Percentiles rank a stretch among this genome's conserved stretches.
Evolutionary conservation across 495 filamentous ascomycete genomes (phyloP).

Genomic region (Aspergillus kassunensis): DNA sequence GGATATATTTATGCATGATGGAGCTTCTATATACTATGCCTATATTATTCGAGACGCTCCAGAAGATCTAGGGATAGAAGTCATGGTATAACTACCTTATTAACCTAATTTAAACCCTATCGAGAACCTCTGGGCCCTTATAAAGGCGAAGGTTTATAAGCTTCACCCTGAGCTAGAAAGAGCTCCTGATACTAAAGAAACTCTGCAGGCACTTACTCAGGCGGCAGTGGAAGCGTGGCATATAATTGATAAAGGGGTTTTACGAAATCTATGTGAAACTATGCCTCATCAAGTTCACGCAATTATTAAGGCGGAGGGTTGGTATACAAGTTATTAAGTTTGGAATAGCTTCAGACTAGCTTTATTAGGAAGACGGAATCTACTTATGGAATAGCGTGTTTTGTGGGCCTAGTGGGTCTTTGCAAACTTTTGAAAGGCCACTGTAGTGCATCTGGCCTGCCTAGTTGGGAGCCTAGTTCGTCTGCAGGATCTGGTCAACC

Average conservation of each 20-base stretch:
- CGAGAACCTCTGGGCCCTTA: background rate
- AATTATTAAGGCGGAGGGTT: background rate
- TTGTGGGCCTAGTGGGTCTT: background rate
- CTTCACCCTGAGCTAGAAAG: background rate
- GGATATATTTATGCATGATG: constrained; percentile 4
- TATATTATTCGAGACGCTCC: background rate
- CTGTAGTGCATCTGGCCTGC: too few relatives aligned
- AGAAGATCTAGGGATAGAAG: background rate
- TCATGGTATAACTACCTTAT: background rate
- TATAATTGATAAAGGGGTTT: background rate
- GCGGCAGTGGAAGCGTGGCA: constrained; percentile 1
- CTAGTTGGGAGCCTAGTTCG: too few relatives aligned
- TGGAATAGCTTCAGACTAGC: background rate
- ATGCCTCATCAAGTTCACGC: constrained; percentile 1
- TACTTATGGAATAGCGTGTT: background rate
- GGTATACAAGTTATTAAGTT: background rate
- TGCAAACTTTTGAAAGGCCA: background rate
- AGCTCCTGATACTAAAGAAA: background rate
- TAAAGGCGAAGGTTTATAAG: constrained; percentile 1
- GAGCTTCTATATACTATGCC: background rate
- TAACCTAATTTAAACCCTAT: background rate
- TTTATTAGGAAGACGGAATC: background rate
- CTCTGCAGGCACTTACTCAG: background rate
- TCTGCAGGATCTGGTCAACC: too few relatives aligned
- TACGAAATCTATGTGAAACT: background rate